Evolutionary conservation across 2,329 filamentous ascomycete species (phyloP).

Genomic region (Ascochyta pisi): DNA sequence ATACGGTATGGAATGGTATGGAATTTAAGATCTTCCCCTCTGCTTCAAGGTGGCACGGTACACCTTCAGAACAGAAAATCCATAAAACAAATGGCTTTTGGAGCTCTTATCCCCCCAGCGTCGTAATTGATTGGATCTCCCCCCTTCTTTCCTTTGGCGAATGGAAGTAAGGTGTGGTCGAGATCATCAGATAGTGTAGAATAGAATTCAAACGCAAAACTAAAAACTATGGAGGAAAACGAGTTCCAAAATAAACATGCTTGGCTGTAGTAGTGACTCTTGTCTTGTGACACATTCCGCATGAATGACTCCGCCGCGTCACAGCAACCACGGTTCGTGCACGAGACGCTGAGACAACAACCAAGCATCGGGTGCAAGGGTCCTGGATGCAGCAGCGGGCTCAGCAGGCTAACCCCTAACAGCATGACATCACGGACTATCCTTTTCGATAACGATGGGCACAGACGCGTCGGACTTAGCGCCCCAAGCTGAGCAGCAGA

Average conservation of each 20-base stretch:
- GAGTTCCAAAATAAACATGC: neutral
- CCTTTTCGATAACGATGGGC: constrained; percentile 13
- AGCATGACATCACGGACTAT: constrained; percentile 17
- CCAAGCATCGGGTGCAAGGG: constrained; percentile 7
- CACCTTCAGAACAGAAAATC: constrained; percentile 41
- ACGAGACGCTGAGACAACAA: constrained; percentile 5
- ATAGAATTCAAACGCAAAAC: constrained; percentile 29
- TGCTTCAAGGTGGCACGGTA: constrained; percentile 26
- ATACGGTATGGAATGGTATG: constrained; percentile 19
- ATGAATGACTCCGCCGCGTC: constrained; percentile 5
- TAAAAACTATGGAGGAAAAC: constrained; percentile 26
- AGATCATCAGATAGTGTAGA: constrained; percentile 45
- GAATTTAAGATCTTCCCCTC: constrained; percentile 19
- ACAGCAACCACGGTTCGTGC: constrained; percentile 1
- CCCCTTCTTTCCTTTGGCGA: constrained; percentile 35
- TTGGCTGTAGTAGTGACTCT: constrained; percentile 12
- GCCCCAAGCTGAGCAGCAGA: constrained; percentile 9
- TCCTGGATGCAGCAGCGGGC: constrained; percentile 6
- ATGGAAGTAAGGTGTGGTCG: constrained; percentile 37
- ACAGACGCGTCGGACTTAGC: constrained; percentile 15
- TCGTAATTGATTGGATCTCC: constrained; percentile 43
- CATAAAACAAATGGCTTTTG: constrained; percentile 43
- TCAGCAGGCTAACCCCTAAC: constrained; percentile 11
- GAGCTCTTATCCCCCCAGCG: constrained; percentile 28
- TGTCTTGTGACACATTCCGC: constrained; percentile 13